Evolutionary conservation across 768 basidiomycete species (phyloP).

Genomic region (Macrolepiota dolichaula): DNA sequence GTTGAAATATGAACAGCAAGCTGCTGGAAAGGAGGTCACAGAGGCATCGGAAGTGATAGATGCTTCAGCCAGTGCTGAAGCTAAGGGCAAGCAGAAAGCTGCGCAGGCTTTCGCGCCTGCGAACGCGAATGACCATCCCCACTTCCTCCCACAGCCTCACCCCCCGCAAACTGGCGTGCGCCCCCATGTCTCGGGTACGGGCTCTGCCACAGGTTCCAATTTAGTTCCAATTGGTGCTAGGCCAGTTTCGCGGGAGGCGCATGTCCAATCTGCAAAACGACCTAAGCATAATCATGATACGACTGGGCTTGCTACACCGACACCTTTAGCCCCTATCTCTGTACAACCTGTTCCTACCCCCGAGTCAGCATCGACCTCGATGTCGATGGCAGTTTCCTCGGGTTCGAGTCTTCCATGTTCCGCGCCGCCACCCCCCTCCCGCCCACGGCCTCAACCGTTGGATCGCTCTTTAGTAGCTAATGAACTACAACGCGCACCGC

Average conservation of each 20-base stretch:
- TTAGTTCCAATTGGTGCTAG: no score
- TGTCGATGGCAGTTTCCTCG: not conserved
- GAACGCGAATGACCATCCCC: not conserved
- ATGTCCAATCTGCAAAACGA: not conserved
- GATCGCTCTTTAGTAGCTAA: not conserved
- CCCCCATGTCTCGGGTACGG: not conserved
- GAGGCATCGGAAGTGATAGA: not conserved
- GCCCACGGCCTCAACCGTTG: not conserved
- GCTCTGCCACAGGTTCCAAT: not conserved
- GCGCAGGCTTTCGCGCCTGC: not conserved
- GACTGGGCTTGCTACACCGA: not conserved
- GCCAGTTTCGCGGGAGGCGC: no score
- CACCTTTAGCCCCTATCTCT: not conserved
- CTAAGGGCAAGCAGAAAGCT: conserved; percentile 1
- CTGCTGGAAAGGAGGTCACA: not conserved
- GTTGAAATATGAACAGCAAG: not conserved
- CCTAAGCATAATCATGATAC: not conserved
- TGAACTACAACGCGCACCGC: not conserved
- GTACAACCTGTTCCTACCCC: not conserved
- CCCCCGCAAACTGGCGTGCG: not conserved
- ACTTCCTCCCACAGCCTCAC: no score
- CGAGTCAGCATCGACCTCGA: not conserved
- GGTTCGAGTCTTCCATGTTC: not conserved
- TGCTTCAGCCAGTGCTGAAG: not conserved
- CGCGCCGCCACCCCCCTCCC: not conserved